Base-by-base conservation (phyloP, 2,329 filamentous ascomycete genomes). In the Acrocalymma vagum region DNA sequence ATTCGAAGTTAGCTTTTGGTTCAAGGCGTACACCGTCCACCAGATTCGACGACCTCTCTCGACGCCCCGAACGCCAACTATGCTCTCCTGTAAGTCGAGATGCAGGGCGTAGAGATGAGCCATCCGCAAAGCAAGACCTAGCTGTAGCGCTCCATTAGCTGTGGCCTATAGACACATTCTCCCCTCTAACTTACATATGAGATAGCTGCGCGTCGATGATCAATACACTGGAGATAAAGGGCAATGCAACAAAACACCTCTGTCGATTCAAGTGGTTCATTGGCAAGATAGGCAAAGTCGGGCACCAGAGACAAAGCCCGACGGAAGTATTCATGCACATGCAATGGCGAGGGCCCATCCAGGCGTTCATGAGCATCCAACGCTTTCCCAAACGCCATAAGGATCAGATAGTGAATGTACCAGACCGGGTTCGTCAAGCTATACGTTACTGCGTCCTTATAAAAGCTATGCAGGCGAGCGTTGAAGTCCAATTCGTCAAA, bases 311-410 rank as follows among this genome's bases (percentile, higher is more conserved):
- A 52, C 67, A 78, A 46, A 74, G 84, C 53, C 63, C 90, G 58
- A 85, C 89, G 55, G 82, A 86, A 58, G 74, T 76, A 45, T 82
- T 95, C 75, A n/a, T n/a, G n/a, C n/a, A n/a, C n/a, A n/a, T n/a
- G n/a, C n/a, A n/a, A n/a, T n/a, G n/a, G n/a, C n/a, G n/a, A n/a
- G 0, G 71, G 69, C 0, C 79, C 79, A 0, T 76, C 72, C 0
- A 78, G 78, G 2, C 63, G 44, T 22, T 71, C 55, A 25, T 67
- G 69, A 17, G 72, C 71, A 0, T 76, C 69, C 21, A 82, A 78
- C 0, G 76, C 77, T 47, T 82, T 82, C 1, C 79, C 79, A 43
- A 82, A 79, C 0, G 79, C 79, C 3, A 82, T 63, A 8, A 82
- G 70, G 1, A 81, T 63, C 3, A 81, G 62, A 11, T 78, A 80